Evolutionary conservation across 2,329 filamentous ascomycete species (phyloP), one percentile per base, ranked within the genome.

Genomic region (Fusarium sambucinum): DNA sequence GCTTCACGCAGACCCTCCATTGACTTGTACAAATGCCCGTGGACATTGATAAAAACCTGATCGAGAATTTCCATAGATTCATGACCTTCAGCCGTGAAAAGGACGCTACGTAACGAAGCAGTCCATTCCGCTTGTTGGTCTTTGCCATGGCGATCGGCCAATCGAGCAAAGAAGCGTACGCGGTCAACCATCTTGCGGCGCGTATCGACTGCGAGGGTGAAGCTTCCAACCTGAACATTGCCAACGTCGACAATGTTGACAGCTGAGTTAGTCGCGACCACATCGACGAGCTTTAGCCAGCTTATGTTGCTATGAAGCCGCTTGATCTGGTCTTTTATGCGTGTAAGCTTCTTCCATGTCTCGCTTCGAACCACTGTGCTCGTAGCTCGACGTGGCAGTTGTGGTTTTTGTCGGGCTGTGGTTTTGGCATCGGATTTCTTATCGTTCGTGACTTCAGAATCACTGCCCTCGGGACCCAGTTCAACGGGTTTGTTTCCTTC

Each of bases 11-110:
- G 85, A 1, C 95, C 96, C 68, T 97, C 93, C 44, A 93, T 83
- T 37, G 94, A 89, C 68, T 92, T 91, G 79, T 96, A 93, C 29
- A 99, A 83, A 63, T 96, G 90, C 8, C 96, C 96, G 78, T 99
- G 94, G 46, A 99, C 87, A 73, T 97, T 98, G 62, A 98, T 82
- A 5, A 92, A 91, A 62, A 92, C 89, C 74, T 94, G 92, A 77
- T 99, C 96, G 69, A 99, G 81, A 4, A 99, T 82, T 78, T 99
- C 95, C 58, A 93, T 89, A 2, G 94, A 91, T 59, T 98, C 94
- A 55, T 87, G 86, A 33, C 93, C 94, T 59, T 96, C 90, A 2
- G 93, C 89, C 0, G 93, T 96, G 74, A 99, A 96, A 9, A 98
- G 84, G 46, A 98, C 87, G 78, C 94, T 97, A 63, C 93, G 89